Conservation (phyloP, 2,329 filamentous ascomycete species). For the Fusarium sp. region DNA sequence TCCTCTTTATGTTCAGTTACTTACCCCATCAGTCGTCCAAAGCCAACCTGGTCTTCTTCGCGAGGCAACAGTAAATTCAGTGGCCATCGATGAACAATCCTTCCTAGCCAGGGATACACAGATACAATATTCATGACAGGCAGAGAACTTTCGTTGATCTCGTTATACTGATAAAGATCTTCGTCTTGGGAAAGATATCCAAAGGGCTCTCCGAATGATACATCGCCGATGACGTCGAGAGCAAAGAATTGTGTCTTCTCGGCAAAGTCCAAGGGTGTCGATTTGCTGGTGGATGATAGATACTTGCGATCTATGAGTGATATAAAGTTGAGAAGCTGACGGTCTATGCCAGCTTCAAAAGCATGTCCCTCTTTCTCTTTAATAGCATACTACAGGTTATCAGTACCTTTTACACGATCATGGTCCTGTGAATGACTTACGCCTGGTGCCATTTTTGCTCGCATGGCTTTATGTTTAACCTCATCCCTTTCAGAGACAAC, state of each 20-base stretch:
- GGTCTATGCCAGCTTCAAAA: constrained; percentile 55
- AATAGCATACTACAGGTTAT: constrained; percentile 58
- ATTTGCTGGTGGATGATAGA: constrained; percentile 44
- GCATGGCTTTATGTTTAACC: constrained; percentile 56
- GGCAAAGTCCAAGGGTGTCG: constrained; percentile 55
- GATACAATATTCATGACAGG: constrained; percentile 53
- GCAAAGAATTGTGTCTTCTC: constrained; percentile 63
- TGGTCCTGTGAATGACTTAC: constrained; percentile 46
- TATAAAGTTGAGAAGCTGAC: constrained; percentile 54
- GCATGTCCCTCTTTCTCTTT: constrained; percentile 59
- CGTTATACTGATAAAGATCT: not conserved
- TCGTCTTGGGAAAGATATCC: constrained; percentile 55
- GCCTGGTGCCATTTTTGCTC: constrained; percentile 58
- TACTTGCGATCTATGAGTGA: constrained; percentile 61
- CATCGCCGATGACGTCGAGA: constrained; percentile 63
- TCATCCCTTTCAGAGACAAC: constrained; percentile 64
- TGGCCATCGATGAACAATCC: constrained; percentile 52
- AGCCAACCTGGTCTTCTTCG: constrained; percentile 52
- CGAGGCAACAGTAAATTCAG: constrained; percentile 50
- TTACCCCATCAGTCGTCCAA: constrained; percentile 55
- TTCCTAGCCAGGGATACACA: constrained; percentile 52
- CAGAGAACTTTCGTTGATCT: constrained; percentile 49
- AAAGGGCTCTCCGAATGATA: constrained; percentile 62
- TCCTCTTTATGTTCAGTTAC: too few relatives aligned
- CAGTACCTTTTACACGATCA: not conserved